A percentile compares a stretch with the other conserved stretches of the same genome.
Conservation (phyloP, 805 yeast species). For the Sugiyamaella floridensis region DNA sequence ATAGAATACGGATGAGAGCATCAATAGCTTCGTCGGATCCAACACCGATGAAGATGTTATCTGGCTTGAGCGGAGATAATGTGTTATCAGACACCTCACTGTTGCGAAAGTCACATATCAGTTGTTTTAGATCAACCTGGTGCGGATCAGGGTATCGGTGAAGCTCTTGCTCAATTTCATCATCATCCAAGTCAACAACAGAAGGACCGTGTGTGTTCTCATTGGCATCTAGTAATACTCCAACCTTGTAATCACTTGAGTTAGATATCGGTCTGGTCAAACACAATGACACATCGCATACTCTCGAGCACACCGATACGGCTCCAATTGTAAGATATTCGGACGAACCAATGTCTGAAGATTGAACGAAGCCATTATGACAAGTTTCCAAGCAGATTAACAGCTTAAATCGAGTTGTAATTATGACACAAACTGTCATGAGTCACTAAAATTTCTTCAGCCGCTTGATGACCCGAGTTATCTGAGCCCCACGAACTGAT, state of each 20-base stretch:
- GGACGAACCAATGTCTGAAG: constrained; percentile 66
- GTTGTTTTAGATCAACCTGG: constrained; percentile 66
- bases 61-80: constrained; percentile 40
- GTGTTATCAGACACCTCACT: constrained; percentile 18
- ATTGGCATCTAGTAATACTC: constrained; percentile 87
- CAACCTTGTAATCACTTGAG: constrained; percentile 67
- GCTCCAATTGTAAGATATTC: constrained; percentile 73
- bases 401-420: too few species aligned
- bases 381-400: too few species aligned
- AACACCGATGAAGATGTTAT: constrained; percentile 84
- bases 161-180: constrained; percentile 50
- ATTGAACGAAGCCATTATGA: constrained; percentile 40
- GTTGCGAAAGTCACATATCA: constrained; percentile 68
- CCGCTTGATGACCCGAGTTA: background rate
- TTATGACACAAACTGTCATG: background rate
- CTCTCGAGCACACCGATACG: constrained; percentile 95
- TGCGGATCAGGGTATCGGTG: constrained; percentile 98
- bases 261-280: background rate
- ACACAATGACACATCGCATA: constrained; percentile 20
- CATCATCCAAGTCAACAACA: constrained; percentile 37
- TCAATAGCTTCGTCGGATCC: constrained; percentile 97
- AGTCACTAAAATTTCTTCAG: background rate
- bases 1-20: constrained; percentile 73
- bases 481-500: background rate
- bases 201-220: constrained; percentile 94